phyloP scores from a whole-genome alignment of 495 filamentous ascomycete genomes.

The Acidomyces sp. region DNA sequence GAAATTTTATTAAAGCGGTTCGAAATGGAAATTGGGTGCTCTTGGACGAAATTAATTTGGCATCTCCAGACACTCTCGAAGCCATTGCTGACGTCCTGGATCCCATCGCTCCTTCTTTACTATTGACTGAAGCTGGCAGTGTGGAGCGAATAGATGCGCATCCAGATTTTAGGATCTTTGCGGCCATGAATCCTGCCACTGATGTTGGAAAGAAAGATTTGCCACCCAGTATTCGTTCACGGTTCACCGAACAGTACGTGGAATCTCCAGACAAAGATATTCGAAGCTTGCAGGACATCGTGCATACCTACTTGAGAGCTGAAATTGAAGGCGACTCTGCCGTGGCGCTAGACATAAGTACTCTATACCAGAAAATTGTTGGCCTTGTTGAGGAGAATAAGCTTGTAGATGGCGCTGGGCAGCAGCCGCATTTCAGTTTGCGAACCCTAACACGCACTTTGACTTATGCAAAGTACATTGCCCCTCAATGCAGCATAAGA shows the following conservation, averaged over 20 bases:
- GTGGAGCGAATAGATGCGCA: conserved; percentile 80
- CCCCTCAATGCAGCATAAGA: conserved; percentile 73
- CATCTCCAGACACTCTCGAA: conserved; percentile 85
- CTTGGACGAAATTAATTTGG: conserved; percentile 95
- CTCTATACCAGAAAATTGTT: conserved; percentile 77
- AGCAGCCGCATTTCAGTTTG: conserved; percentile 90
- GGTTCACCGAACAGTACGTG: conserved; percentile 92
- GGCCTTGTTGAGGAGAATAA: conserved; percentile 63
- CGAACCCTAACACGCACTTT: conserved; percentile 85
- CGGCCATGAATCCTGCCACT: conserved; percentile 97
- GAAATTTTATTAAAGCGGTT: conserved; percentile 81
- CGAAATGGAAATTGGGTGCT: conserved; percentile 95
- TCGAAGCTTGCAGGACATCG: conserved; percentile 69
- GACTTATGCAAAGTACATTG: conserved; percentile 71
- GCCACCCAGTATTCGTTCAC: conserved; percentile 65
- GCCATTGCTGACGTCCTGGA: conserved; percentile 78
- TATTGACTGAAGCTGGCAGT: conserved; percentile 83
- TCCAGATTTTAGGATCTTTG: conserved; percentile 89
- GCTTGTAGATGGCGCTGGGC: conserved; percentile 84
- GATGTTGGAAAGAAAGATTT: conserved; percentile 93
- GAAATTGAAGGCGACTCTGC: conserved; percentile 47
- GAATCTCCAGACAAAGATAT: conserved; percentile 72
- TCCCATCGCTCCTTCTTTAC: conserved; percentile 57
- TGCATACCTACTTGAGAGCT: conserved; percentile 69
- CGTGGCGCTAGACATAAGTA: conserved; percentile 62